Base-by-base conservation (phyloP, 2,329 filamentous ascomycete species). In the Alternaria ventricosa region DNA sequence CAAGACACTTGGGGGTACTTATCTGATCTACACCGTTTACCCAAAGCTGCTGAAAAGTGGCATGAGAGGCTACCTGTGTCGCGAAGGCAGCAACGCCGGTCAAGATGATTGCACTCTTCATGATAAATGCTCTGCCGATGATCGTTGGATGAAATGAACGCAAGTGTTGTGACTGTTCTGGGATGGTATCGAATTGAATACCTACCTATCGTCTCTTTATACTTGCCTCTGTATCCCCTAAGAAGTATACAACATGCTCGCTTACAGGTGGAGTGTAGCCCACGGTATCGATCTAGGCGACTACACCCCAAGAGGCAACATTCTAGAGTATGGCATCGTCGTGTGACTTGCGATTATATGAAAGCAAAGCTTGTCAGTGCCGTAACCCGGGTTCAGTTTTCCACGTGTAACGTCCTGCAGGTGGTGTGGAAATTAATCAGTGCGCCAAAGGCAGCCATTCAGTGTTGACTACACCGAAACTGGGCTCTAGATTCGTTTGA, bases 41-140 rank as follows among this genome's bases (percentile, higher is more conserved):
- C 77, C 76, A 78, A 10, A 79, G 70, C 15, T 77, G 63, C 50
- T 78, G 76, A 27, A 70, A 77, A 10, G 74, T 78, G 43, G 75
- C 72, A 62, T 78, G 75, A 9, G 58, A 66, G 23, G 61, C 59
- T n/a, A 68, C 73, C n/a, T 61, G 67, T 3, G 77, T 78, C n/a
- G 77, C 72, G 64, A 78, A 75, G 25, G 56, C 67, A 51, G 65
- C 61, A 5, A 72, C 70, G 2, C 63, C n/a, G n/a, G 59, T 57
- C 45, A 62, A 23, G 28, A 62, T 41, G 27, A 61, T 23, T 4
- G 43, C 22, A 44, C 30, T 59, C 27, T 57, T 65, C 63, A 63
- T 65, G 4, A 11, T 55, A 9, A n/a, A 45, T 10, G 5, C 23
- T 15, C 27, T 22, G 41, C 27, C 13, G 49, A 20, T 51, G n/a